phyloP scores from a whole-genome alignment of 1,284 basidiomycete species.

The Dichomitus squalens region DNA sequence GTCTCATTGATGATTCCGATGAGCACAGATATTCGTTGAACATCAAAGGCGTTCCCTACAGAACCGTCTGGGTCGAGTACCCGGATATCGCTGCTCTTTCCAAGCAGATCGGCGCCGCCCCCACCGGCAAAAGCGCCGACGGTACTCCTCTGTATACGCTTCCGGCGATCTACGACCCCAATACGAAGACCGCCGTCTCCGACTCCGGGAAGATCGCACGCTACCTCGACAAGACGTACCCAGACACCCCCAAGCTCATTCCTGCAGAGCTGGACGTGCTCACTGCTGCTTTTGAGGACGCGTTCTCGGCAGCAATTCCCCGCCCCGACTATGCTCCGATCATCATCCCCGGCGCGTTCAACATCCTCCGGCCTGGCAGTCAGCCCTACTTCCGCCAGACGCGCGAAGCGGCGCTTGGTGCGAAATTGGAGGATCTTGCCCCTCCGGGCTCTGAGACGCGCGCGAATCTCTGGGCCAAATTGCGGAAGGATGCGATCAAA shows the following conservation, averaged over 20 bases:
- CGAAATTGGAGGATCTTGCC: conserved; percentile 38
- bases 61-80: conserved; percentile 37
- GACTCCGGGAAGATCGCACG: conserved; percentile 36
- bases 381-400: conserved; percentile 39
- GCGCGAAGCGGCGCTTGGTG: conserved; percentile 35
- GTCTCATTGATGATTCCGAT: not conserved
- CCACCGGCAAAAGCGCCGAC: conserved; percentile 26
- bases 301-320: conserved; percentile 11
- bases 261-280: conserved; percentile 27
- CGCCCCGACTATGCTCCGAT: no score
- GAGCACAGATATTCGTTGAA: conserved; percentile 33
- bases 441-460: conserved; percentile 26
- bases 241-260: conserved; percentile 28
- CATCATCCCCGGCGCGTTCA: no score
- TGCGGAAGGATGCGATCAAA: not conserved
- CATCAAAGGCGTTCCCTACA: conserved; percentile 28
- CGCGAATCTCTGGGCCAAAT: not conserved
- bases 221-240: conserved; percentile 39
- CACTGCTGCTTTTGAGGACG: conserved; percentile 31
- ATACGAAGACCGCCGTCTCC: conserved; percentile 27
- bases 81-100: conserved; percentile 36
- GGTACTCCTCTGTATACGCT: conserved; percentile 34
- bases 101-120: conserved; percentile 31
- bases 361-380: no score
- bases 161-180: conserved; percentile 34